Evolutionary conservation across 1,139 yeast genomes (phyloP), one percentile per base, ranked within the genome.

Genomic region (Taphrina deformans): DNA sequence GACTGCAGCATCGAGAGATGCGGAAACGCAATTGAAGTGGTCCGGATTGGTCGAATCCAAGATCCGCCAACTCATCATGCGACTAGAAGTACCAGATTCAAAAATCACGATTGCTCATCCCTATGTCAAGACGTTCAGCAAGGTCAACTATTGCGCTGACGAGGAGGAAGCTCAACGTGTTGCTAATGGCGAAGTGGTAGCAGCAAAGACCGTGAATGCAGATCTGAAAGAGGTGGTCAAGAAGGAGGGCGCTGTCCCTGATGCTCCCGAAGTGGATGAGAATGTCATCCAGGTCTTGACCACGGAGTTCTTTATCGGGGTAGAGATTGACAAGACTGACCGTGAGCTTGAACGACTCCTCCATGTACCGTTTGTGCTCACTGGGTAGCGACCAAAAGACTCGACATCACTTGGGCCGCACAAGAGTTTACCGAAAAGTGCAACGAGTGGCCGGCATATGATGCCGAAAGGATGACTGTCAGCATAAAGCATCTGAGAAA

Each of bases 11-110:
- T 88, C 97, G 0, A 80, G 79, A 67, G 87, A 87, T 6, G 82
- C 83, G 64, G 97, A 91, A 73, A 91, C 89, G 65, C 97, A 93
- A 72, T 76, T 86, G 64, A 87, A 87, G 72, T 95, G 95, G 93
- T 85, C 89, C 16, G 99, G 99, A 14, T 79, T 92, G 79, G 95
- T 93, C 7, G 98, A 93, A 75, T 87, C 96, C 71, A 90, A 87
- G 75, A 76, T 93, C 60, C 83, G 99, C 70, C 78, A 87, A 55
- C 76, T 93, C 58, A 96, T 93, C 31, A 87, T 83, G 71, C 93
- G 91, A 73, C 80, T 93, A 60, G 99, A 93, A 74, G 79, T 83
- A 2, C 78, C 85, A 9, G 86, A 84, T 3, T 96, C 96, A 0
- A 55, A 53, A 33, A 83, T 95, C 31, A 85, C 81, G 61, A 70